phyloP scores from a whole-genome alignment of 2,329 filamentous ascomycete genomes.

The Colletotrichum ledebouriae region DNA sequence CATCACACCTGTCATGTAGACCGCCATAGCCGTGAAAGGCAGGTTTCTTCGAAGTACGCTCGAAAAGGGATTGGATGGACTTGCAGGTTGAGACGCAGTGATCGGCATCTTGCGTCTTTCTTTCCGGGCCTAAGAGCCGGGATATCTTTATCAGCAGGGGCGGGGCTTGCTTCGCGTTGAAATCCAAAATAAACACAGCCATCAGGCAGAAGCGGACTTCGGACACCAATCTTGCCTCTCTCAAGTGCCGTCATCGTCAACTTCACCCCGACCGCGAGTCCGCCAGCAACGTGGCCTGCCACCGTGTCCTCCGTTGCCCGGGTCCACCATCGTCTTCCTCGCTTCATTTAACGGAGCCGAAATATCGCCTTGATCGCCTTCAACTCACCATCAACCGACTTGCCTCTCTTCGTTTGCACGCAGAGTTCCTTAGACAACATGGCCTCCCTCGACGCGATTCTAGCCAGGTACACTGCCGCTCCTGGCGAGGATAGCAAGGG shows the following conservation, averaged over 20 bases:
- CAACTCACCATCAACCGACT: background rate
- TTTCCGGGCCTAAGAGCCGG: background rate
- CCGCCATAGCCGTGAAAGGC: too few species aligned
- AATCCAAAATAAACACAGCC: background rate
- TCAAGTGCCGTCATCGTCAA: background rate
- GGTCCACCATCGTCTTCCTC: background rate
- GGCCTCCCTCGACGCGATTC: conserved; percentile 44
- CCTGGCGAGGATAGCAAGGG: conserved; percentile 48
- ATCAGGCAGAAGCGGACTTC: background rate
- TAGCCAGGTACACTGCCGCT: conserved; percentile 48
- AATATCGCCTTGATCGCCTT: too few species aligned
- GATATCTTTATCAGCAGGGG: background rate
- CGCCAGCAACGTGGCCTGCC: conserved; percentile 32
- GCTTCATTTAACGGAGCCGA: background rate
- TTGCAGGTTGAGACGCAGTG: too few species aligned
- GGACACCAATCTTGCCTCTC: too few species aligned
- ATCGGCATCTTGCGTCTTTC: too few species aligned
- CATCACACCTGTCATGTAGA: too few species aligned
- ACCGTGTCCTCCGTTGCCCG: conserved; percentile 27
- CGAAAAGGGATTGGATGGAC: too few species aligned
- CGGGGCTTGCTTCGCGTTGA: background rate
- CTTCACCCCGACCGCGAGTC: background rate
- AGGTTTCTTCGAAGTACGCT: too few species aligned
- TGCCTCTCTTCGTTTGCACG: background rate
- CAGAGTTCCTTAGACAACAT: background rate